Evolutionary conservation across 108 stramenopile genomes (phyloP), one percentile per base, ranked within the genome.

Genomic region (Stephanodiscus triporus): DNA sequence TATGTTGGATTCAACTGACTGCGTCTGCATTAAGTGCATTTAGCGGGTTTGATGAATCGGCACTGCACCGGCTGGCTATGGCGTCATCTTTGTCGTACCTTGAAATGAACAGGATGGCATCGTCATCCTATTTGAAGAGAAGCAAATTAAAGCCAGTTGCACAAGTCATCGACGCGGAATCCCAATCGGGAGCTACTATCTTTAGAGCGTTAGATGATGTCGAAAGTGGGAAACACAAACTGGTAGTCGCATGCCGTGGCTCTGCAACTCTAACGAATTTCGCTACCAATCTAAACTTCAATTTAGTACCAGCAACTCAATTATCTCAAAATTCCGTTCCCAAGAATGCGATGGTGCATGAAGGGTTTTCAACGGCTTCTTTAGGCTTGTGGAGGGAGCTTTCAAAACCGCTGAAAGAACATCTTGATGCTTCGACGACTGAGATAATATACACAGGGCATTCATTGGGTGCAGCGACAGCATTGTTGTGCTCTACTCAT

Each of bases 1-100:
- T 59, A 59, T 59, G 58, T 3, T 59, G 32, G 36, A 19, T 34
- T 59, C 58, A 59, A 36, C 2, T 59, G 0, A 38, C 58, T 16
- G 58, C 32, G 16, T 59, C 58, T 59, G 58, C 58, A n/a, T 30
- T 59, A 16, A 37, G 37, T 59, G 58, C 58, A n/a, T 30, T 59
- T 13, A 37, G 37, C 29, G 66, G 53, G 53, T 27, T 54, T 26
- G 50, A n/a, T 6, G 51, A 29, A 26, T 56, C 63, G 19, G 59
- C 59, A 19, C 57, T 86, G 22, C 68, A 82, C 6, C 80, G 80
- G 5, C 73, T 84, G 23, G 87, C 80, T 32, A 57, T 75, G 51
- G 87, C 85, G 34, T 75, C 85, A 13, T 86, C 86, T 20, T 68
- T 89, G 10, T 83, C 88, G n/a, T 89, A 89, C 69, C 72, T 89